Conservation (phyloP, 2,329 filamentous ascomycete genomes). For the Aureobasidium sp. region DNA sequence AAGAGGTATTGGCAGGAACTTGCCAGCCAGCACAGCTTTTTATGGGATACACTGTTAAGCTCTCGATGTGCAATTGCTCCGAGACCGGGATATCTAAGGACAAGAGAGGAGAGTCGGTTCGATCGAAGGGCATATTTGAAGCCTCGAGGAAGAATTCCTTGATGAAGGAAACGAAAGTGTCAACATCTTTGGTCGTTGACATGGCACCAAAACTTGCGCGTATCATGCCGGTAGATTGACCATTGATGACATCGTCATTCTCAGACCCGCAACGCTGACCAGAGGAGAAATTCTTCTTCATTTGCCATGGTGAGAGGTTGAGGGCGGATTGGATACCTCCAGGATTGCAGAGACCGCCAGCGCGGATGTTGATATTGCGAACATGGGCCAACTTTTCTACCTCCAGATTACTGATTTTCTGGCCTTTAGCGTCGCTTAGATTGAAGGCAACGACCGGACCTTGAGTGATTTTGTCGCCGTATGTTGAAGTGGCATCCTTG, state of each 20-base stretch:
- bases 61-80: slow-evolving; percentile 37
- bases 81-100: not conserved
- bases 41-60: slow-evolving; percentile 69
- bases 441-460: slow-evolving; percentile 85
- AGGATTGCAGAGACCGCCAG: slow-evolving; percentile 86
- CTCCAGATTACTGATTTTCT: slow-evolving; percentile 75
- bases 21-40: slow-evolving; percentile 84
- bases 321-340: slow-evolving; percentile 74
- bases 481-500: slow-evolving; percentile 32
- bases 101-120: not conserved
- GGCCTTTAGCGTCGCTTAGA: slow-evolving; percentile 57
- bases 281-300: slow-evolving; percentile 74
- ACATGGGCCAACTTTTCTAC: slow-evolving; percentile 80
- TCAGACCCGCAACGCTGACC: slow-evolving; percentile 80
- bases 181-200: slow-evolving; percentile 71
- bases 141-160: slow-evolving; percentile 29
- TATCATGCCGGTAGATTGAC: slow-evolving; percentile 82
- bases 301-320: slow-evolving; percentile 67
- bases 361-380: slow-evolving; percentile 75
- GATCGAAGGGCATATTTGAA: not conserved
- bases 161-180: slow-evolving; percentile 50
- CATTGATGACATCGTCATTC: slow-evolving; percentile 73
- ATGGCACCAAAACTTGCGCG: slow-evolving; percentile 84
- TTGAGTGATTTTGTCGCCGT: slow-evolving; percentile 39
- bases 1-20: slow-evolving; percentile 56